Evolutionary conservation across 2,329 filamentous ascomycete genomes (phyloP), one percentile per base, ranked within the genome.

Genomic region (Colletotrichum liriopes): DNA sequence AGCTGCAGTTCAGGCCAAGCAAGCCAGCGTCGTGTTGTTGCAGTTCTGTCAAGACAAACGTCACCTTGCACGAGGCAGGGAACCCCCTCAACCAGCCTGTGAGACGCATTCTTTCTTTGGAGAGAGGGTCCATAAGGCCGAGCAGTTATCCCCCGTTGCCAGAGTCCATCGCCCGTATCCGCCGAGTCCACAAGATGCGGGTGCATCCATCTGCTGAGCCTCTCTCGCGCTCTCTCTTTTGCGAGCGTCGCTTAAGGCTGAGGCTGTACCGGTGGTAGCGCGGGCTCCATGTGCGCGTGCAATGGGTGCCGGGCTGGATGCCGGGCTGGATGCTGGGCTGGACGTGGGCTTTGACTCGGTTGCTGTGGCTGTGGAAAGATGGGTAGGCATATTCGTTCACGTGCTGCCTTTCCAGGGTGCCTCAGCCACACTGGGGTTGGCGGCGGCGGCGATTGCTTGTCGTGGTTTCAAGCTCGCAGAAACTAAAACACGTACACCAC

Each of bases 1-100:
- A 67, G 56, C 64, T 67, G 64, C 58, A 68, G 65, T 59, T 62
- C 26, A n/a, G 35, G 35, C 59, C 66, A 43, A 49, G 66, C 66
- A 43, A 49, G 66, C 43, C 39, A 23, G 64, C 32, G 45, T 45
- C 55, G 45, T 58, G 63, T 45, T 29, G 56, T 32, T 45, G 39
- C 45, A 51, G 32, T 62, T 32, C 45, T 41, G 59, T 20, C 45
- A 16, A 62, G 56, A 45, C 56, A 61, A 71, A 71, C 68, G 68
- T 67, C 68, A 71, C 64, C 68, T 62, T 60, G 56, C 64, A 62
- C 62, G 32, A 26, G 35, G 45, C 45, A 64, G 47, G 35, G 61
- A 62, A 29, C 20, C 47, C 65, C 43, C 49, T 54, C 35, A 11
- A 29, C n/a, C 39, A 16, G 59, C 59, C 47, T 12, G 43, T 26